Evolutionary conservation across 2,329 filamentous ascomycete species (phyloP), one percentile per base, ranked within the genome.

Genomic region (Chaetomium olivaceum): DNA sequence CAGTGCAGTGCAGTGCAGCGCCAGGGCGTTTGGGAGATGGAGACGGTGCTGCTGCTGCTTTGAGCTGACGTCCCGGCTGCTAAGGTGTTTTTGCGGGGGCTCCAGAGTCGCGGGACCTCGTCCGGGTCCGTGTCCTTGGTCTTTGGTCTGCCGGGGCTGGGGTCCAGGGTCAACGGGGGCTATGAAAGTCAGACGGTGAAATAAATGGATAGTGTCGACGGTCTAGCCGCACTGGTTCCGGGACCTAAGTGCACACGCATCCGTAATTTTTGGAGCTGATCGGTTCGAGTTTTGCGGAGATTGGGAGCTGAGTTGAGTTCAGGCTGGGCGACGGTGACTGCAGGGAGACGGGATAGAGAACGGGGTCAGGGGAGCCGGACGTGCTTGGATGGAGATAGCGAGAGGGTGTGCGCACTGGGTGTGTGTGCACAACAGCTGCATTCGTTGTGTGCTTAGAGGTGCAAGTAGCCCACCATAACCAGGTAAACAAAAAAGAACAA

Each of bases 11-110:
- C 61, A 31, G 33, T 39, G 59, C 23, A 54, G 21, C 51, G 60
- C 57, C 23, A 54, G 21, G 58, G 60, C 57, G 58, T 58, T 67
- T 64, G 65, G 58, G 63, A 66, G 59, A 69, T 69, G 65, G 65
- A 64, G 61, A 52, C 39, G 16, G 14, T 19, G 9, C 46, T 33
- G 61, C 50, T 19, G 60, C 11, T 58, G 51, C 58, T 62, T 62
- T 51, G 65, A 67, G 65, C 67, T 67, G 65, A 66, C 63, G 61
- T 66, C 60, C 67, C 62, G 56, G 46, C 39, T 62, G 64, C 46
- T 67, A 62, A 57, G 61, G 65, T 64, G 63, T 62, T 66, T 67
- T 69, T 69, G 65, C 67, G 63, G 67, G 67, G 67, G n/a, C 19
- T 66, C 61, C 43, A 39, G 48, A 60, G 50, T 61, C 58, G 62